phyloP scores from a whole-genome alignment of 1,284 basidiomycete species.

The Boletus holoroseus region DNA sequence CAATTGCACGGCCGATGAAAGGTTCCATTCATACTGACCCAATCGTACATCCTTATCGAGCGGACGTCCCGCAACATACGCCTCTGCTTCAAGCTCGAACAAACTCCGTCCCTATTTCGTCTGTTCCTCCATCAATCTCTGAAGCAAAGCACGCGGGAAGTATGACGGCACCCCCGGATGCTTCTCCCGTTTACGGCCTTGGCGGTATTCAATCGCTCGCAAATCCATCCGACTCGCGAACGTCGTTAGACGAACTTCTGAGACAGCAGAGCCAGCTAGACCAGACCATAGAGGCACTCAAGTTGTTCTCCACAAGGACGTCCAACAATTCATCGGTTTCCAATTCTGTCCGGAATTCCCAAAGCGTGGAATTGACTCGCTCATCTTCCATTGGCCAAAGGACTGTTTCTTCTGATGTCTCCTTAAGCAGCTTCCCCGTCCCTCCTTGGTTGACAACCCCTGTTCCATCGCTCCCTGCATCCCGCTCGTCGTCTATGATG shows the following conservation, averaged over 20 bases:
- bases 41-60: background rate
- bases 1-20: slow-evolving; percentile 7
- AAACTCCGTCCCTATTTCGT: background rate
- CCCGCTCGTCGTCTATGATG: slow-evolving; percentile 11
- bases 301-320: slow-evolving; percentile 40
- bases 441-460: slow-evolving; percentile 44
- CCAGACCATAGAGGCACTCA: slow-evolving; percentile 55
- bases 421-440: slow-evolving; percentile 63
- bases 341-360: slow-evolving; percentile 4
- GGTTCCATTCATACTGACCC: slow-evolving; percentile 6
- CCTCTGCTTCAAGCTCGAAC: slow-evolving; percentile 6
- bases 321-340: slow-evolving; percentile 5
- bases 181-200: slow-evolving; percentile 48
- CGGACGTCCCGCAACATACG: background rate
- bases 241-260: slow-evolving; percentile 48
- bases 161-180: slow-evolving; percentile 13
- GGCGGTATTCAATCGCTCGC: slow-evolving; percentile 33
- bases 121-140: background rate
- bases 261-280: slow-evolving; percentile 63
- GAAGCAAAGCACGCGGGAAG: background rate
- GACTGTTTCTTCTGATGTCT: slow-evolving; percentile 46
- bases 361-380: slow-evolving; percentile 16
- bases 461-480: slow-evolving; percentile 16
- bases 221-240: slow-evolving; percentile 16
- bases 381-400: slow-evolving; percentile 30